A percentile compares a stretch with the other conserved stretches of the same genome.
Evolutionary conservation across 2,329 filamentous ascomycete genomes (phyloP).

Genomic region (Colletotrichum aenigma): DNA sequence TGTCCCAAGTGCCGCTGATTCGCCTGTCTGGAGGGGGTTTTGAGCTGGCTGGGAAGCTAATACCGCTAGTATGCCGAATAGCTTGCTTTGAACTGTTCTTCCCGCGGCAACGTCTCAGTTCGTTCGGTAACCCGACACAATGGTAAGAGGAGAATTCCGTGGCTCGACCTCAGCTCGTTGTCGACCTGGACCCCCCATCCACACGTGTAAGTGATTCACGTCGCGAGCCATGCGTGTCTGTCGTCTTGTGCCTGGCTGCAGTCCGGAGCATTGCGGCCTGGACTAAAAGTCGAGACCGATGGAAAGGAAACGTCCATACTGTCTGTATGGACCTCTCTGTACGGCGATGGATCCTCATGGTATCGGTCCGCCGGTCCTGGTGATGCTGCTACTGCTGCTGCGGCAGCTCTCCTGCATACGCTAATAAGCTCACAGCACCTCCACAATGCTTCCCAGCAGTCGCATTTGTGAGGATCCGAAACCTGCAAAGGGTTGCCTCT

Average conservation of each 20-base stretch:
- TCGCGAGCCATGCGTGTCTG: neutral
- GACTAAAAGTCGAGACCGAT: neutral
- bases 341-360: neutral
- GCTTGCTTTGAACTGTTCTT: neutral
- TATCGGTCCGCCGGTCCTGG: neutral
- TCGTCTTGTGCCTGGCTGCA: neutral
- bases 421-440: slow-evolving; percentile 1
- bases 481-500: neutral
- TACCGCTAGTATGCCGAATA: neutral
- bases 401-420: neutral
- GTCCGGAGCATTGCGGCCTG: neutral
- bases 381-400: neutral
- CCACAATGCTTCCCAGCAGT: neutral
- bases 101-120: slow-evolving; percentile 1
- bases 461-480: neutral
- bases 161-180: neutral
- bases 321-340: neutral
- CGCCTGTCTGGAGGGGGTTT: neutral
- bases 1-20: neutral
- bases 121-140: neutral
- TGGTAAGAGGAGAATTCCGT: neutral
- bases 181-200: neutral
- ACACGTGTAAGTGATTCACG: neutral
- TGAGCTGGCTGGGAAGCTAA: neutral
- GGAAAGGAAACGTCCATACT: neutral